Evolutionary conservation across 169 alveolate species (phyloP).

Genomic region (Plasmodium cynomolgi): DNA sequence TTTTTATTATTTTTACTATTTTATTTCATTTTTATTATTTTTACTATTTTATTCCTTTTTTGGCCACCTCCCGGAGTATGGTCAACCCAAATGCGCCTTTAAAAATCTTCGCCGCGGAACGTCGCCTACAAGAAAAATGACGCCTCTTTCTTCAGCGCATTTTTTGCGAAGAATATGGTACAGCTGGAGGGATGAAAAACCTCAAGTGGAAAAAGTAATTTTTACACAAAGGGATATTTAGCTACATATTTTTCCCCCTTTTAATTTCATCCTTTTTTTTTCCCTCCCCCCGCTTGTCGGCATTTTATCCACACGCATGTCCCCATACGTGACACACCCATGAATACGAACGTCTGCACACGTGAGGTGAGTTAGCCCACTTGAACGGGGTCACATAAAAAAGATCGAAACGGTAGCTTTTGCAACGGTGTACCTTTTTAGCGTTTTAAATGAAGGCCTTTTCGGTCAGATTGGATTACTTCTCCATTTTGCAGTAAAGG

Average conservation of each 20-base stretch:
- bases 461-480: background rate
- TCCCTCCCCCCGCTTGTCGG: background rate
- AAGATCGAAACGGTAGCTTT: background rate
- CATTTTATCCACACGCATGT: background rate
- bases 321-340: background rate
- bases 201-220: background rate
- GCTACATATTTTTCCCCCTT: background rate
- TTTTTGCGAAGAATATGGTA: background rate
- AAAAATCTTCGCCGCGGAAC: background rate
- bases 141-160: background rate
- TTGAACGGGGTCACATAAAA: background rate
- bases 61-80: background rate
- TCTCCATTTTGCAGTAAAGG: background rate
- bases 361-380: background rate
- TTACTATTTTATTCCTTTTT: too few species aligned
- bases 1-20: too few species aligned
- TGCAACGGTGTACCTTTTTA: background rate
- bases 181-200: background rate
- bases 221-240: background rate
- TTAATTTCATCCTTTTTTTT: background rate
- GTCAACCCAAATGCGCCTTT: background rate
- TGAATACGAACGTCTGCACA: background rate
- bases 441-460: background rate
- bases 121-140: background rate
- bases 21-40: too few species aligned